Percentiles rank a stretch among this genome's conserved stretches.
Evolutionary conservation across 2,329 filamentous ascomycete species (phyloP).

Genomic region (Aspergillus sp.): DNA sequence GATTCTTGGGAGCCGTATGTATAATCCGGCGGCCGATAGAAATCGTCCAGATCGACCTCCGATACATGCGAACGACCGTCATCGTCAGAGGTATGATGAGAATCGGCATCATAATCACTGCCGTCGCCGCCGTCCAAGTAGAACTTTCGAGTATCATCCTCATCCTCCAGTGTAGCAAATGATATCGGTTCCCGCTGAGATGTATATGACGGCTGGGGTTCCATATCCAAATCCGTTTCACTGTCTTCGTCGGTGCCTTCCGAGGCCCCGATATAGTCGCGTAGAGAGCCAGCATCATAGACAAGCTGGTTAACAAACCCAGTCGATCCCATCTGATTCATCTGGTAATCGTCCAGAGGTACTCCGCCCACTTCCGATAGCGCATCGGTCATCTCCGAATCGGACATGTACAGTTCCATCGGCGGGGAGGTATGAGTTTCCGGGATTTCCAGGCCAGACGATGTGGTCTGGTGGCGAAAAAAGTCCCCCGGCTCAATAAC

Average conservation of each 20-base stretch:
- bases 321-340: constrained; percentile 19
- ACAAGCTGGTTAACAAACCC: constrained; percentile 19
- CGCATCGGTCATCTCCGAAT: constrained; percentile 25
- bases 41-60: constrained; percentile 32
- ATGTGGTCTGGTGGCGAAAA: constrained; percentile 1
- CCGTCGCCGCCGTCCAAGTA: constrained; percentile 30
- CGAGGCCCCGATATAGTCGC: constrained; percentile 23
- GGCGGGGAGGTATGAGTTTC: constrained; percentile 14
- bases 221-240: constrained; percentile 23
- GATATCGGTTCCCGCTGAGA: constrained; percentile 16
- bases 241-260: constrained; percentile 21
- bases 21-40: constrained; percentile 26
- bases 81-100: constrained; percentile 4
- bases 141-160: constrained; percentile 35
- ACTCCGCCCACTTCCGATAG: constrained; percentile 22
- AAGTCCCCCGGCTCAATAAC: constrained; percentile 19
- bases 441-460: not conserved
- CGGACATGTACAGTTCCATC: constrained; percentile 21
- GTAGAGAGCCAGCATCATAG: constrained; percentile 13
- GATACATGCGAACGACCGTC: constrained; percentile 9
- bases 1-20: constrained; percentile 15
- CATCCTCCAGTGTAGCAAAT: constrained; percentile 22
- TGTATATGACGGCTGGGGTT: constrained; percentile 22
- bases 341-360: constrained; percentile 18
- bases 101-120: constrained; percentile 12